Percentiles rank a stretch among this genome's conserved stretches.
phyloP scores from a whole-genome alignment of 768 basidiomycete species.

The Pulveroboletus ravenelii region DNA sequence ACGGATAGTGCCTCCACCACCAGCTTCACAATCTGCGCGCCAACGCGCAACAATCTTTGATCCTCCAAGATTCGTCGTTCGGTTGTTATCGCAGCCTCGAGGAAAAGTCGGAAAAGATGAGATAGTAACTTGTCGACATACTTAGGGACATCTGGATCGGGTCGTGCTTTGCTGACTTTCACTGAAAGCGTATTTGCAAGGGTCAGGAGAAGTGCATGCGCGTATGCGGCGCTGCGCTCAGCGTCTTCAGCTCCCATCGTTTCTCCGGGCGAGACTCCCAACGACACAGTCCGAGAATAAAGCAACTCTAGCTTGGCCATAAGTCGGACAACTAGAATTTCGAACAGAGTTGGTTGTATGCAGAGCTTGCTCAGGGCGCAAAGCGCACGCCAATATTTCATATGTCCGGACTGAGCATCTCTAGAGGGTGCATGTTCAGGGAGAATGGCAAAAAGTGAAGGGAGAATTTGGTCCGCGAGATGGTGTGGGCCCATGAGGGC shows the following conservation, averaged over 20 bases:
- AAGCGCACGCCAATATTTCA: conserved; percentile 63
- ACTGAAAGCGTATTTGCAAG: conserved; percentile 55
- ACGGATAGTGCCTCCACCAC: conserved; percentile 58
- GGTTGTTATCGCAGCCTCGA: conserved; percentile 36
- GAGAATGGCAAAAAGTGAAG: conserved; percentile 69
- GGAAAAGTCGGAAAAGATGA: conserved; percentile 60
- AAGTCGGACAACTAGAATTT: conserved; percentile 73
- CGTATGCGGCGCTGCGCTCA: conserved; percentile 77
- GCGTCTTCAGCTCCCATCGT: conserved; percentile 29
- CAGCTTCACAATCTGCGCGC: conserved; percentile 61
- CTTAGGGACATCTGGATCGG: conserved; percentile 71
- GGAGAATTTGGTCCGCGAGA: conserved; percentile 72
- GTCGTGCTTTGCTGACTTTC: conserved; percentile 42
- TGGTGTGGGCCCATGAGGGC: conserved; percentile 56
- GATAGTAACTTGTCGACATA: conserved; percentile 77
- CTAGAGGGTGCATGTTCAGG: conserved; percentile 61
- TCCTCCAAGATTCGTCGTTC: conserved; percentile 33
- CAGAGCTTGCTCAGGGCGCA: conserved; percentile 69
- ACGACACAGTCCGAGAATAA: conserved; percentile 35
- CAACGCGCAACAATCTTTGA: conserved; percentile 34
- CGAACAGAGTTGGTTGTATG: conserved; percentile 72
- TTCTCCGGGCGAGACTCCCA: conserved; percentile 1
- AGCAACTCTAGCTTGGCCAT: conserved; percentile 71
- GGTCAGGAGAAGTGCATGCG: conserved; percentile 73
- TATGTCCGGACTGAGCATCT: conserved; percentile 51